Conservation (phyloP, 768 basidiomycete species). For the Myochromella boudieri region DNA sequence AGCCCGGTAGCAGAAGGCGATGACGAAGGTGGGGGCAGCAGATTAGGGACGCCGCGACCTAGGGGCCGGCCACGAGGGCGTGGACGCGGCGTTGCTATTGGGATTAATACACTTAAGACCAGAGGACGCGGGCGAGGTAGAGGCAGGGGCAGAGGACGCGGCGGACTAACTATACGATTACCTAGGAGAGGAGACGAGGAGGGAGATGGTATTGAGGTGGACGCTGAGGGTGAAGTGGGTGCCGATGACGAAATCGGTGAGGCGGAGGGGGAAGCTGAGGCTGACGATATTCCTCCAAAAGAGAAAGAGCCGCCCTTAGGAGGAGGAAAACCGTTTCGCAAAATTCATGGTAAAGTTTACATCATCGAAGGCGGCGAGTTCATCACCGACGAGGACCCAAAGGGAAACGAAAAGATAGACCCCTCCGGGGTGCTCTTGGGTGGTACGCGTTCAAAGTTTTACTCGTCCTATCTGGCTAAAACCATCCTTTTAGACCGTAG, state of each 20-base stretch:
- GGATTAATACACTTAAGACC: constrained; percentile 29
- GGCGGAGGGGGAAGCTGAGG: constrained; percentile 26
- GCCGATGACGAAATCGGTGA: constrained; percentile 37
- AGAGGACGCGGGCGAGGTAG: constrained; percentile 40
- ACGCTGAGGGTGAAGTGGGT: constrained; percentile 33
- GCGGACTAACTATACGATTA: constrained; percentile 27
- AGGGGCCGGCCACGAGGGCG: constrained; percentile 46
- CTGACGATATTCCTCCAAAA: constrained; percentile 35
- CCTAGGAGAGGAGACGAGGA: constrained; percentile 31
- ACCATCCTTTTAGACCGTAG: constrained; percentile 57
- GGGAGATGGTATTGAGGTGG: constrained; percentile 34
- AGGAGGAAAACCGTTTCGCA: constrained; percentile 69
- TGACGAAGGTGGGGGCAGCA: constrained; percentile 23
- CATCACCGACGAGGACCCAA: constrained; percentile 76
- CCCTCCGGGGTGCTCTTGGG: constrained; percentile 78
- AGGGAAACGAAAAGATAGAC: constrained; percentile 93
- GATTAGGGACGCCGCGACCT: constrained; percentile 30
- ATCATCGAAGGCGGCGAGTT: constrained; percentile 90
- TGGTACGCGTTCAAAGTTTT: constrained; percentile 48
- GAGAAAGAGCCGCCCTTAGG: constrained; percentile 45
- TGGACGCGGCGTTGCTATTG: constrained; percentile 26
- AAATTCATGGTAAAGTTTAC: constrained; percentile 72
- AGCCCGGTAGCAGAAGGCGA: constrained; percentile 29
- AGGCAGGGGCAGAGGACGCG: constrained; percentile 27
- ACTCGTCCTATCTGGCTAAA: constrained; percentile 6